Base-by-base conservation (phyloP, 768 basidiomycete genomes). In the Lentinula raphanica region DNA sequence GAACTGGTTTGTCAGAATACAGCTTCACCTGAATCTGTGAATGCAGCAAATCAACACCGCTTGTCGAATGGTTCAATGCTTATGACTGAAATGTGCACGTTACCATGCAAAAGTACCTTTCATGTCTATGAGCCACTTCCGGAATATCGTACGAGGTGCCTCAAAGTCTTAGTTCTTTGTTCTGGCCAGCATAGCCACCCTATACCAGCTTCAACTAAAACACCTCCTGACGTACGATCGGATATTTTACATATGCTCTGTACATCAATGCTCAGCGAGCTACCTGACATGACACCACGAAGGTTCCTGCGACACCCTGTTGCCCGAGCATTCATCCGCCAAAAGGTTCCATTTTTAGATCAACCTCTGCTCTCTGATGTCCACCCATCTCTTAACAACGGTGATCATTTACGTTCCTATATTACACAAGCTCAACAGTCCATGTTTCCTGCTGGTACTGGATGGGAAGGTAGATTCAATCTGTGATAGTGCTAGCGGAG, bases 101-200 rank as follows among this genome's bases (percentile, higher is more conserved):
- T 63, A 0, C n/a, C 15, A 2, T 65, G 66, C 32, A 25, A 11
- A 3, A 45, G 32, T 23, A 55, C 38, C 15, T 60, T 60, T 45
- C 50, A 48, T 1, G 31, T 60, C 1, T 62, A 46, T 27, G 57
- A 63, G 25, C 65, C 66, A 0, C 38, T 66, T 8, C 35, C 32
- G 8, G 63, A 61, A 31, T 59, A 54, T 49, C 53, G 62, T 0
- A 6, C 4, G 1, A 40, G 4, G 12, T 69, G 68, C 48, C 65
- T 66, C 12, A 62, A 55, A n/a, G 39, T 64, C 2, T 42, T 66
- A 5, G 48, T 68, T 3, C 60, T 59, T 1, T 17, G 51, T 15
- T 40, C 31, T n/a, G 65, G 68, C 0, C n/a, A 8, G 3, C 68
- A 69, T 53, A 17, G 44, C 6, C 68, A 69, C 54, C 64, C 63